Conservation (phyloP, 2,329 filamentous ascomycete species). For the Fusarium odoratissimum region DNA sequence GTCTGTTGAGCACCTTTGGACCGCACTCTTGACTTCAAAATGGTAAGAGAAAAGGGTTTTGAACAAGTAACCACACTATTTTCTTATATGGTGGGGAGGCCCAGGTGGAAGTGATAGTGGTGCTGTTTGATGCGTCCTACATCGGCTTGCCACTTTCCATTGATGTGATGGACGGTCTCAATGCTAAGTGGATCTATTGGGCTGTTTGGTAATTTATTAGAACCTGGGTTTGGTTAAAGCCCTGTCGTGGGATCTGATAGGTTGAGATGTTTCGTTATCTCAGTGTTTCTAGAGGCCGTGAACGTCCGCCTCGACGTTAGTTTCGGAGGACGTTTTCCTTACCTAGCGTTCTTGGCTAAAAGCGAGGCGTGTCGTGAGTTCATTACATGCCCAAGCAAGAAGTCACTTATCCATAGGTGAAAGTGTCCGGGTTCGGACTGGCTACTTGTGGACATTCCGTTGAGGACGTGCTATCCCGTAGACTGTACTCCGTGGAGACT, state of each 20-base stretch:
- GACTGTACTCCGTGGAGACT: not conserved
- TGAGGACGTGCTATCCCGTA: not conserved
- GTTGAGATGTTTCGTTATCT: no score
- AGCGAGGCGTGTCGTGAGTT: not conserved
- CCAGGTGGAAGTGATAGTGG: not conserved
- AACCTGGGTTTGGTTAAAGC: no score
- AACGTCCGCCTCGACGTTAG: no score
- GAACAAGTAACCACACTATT: no score
- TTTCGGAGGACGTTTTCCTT: no score
- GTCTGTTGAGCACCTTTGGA: not conserved
- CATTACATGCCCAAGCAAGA: not conserved
- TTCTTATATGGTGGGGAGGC: not conserved
- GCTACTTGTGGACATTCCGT: not conserved
- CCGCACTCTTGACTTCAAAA: not conserved
- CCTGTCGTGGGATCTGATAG: no score
- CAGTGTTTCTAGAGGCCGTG: no score
- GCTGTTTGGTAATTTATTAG: no score
- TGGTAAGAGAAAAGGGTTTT: not conserved
- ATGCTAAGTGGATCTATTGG: not conserved
- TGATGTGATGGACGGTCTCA: not conserved
- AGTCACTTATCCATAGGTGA: not conserved
- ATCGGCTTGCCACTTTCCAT: not conserved
- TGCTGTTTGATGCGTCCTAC: not conserved
- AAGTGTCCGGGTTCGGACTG: not conserved
- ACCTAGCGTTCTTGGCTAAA: not conserved